phyloP scores from a whole-genome alignment of 164 flowering plant genomes.

The Litsea cubeba region DNA sequence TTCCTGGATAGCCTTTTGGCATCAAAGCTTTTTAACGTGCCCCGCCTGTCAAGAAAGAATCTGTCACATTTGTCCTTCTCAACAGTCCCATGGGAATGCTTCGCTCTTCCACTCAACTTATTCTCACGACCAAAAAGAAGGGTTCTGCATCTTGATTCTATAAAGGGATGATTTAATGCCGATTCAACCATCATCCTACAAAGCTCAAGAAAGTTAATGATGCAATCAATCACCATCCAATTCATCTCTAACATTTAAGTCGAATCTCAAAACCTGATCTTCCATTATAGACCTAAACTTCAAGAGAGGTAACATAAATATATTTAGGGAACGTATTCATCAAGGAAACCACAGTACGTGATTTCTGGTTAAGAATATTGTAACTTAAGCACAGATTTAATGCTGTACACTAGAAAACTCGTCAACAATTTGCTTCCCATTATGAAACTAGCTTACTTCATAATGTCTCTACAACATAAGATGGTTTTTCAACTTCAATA shows the following conservation, averaged over 20 bases:
- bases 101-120: slow-evolving; percentile 24
- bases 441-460: too few species aligned
- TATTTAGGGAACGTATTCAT: neutral
- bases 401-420: too few species aligned
- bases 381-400: neutral
- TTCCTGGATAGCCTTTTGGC: slow-evolving; percentile 66
- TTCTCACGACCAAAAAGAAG: slow-evolving; percentile 13
- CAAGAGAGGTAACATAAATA: neutral
- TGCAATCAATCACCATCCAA: neutral
- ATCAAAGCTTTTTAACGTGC: slow-evolving; percentile 48
- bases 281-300: neutral
- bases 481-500: too few species aligned
- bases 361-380: too few species aligned
- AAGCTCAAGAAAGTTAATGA: slow-evolving; percentile 5
- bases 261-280: neutral
- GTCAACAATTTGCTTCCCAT: too few species aligned
- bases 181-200: slow-evolving; percentile 38
- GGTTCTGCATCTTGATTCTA: slow-evolving; percentile 20
- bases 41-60: slow-evolving; percentile 44
- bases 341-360: neutral
- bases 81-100: slow-evolving; percentile 18
- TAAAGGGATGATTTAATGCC: slow-evolving; percentile 15
- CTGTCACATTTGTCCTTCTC: slow-evolving; percentile 41
- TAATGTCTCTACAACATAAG: too few species aligned
- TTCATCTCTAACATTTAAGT: neutral